Evolutionary conservation across 495 filamentous ascomycete genomes (phyloP).

Genomic region (Aspergillus nanangensis): DNA sequence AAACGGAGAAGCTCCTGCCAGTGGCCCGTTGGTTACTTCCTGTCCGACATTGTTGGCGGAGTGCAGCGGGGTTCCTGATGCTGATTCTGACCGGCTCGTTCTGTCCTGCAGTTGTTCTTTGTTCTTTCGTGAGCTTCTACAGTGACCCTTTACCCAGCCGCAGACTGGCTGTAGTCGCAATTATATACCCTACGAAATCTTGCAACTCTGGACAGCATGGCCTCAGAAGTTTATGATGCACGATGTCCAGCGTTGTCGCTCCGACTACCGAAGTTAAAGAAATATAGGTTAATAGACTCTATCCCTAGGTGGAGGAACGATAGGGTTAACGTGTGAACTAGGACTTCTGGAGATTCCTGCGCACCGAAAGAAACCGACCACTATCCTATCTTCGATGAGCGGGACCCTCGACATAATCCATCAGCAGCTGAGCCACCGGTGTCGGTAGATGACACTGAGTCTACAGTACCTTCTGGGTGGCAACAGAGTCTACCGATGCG

Average conservation of each 20-base stretch:
- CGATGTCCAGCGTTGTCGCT: too few species aligned
- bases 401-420: conserved; percentile 34
- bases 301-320: too few species aligned
- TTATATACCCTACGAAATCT: too few species aligned
- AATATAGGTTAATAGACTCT: too few species aligned
- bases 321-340: too few species aligned
- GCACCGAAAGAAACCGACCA: conserved; percentile 28
- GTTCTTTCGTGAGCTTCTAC: neutral
- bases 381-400: conserved; percentile 35
- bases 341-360: too few species aligned
- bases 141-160: neutral
- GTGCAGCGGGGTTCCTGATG: too few species aligned
- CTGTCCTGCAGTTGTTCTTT: neutral
- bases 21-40: conserved; percentile 5
- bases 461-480: conserved; percentile 16
- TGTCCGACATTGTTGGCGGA: conserved; percentile 19
- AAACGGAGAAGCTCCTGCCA: conserved; percentile 4
- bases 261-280: too few species aligned
- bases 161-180: too few species aligned
- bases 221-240: too few species aligned
- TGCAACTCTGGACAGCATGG: too few species aligned
- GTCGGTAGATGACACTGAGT: conserved; percentile 7
- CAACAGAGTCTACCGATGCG: conserved; percentile 23
- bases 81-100: too few species aligned
- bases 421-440: conserved; percentile 1